Evolutionary conservation across 441 rosid species (phyloP), one percentile per base, ranked within the genome.

Genomic region (Macaranga tanarius): DNA sequence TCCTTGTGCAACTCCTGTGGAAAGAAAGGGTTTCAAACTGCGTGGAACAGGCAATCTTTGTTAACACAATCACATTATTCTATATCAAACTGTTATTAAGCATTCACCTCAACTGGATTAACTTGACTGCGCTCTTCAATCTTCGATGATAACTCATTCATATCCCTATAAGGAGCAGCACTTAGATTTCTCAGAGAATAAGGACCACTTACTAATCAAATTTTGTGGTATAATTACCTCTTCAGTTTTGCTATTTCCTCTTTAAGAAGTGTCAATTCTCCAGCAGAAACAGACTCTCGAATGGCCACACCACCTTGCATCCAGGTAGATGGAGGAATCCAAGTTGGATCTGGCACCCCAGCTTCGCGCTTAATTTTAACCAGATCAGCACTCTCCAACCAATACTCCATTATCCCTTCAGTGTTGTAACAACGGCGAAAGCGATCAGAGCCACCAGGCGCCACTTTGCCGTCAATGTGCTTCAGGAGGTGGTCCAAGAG

Each of bases 391-490:
- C 83, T 87, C 82, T 94, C 97, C 40, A 94, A 81, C 99, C 99
- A 94, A 73, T 90, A 94, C 76, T 89, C 87, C 96, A 94, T 90
- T 22, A 76, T 70, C 51, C 97, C 98, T 34, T 85, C 83, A 0
- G 95, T 87, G 78, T 90, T 90, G 84, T 87, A 83, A 83, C 96
- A 90, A 66, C 98, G 90, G 74, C 96, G 86, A 79, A 90, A 92
- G 52, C 98, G 83, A 66, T 92, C 93, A 48, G 75, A 60, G 77
- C 96, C 97, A 63, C 90, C 88, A 13, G 97, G 96, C 11, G 97
- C 95, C 63, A 94, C 90, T 75, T 83, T 88, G 57, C 96, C 96
- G 75, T 89, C 96, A 40, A 90, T 83, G 79, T 94, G 95, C 95
- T 89, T 94, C 78, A 90, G 75, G 22, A 87, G 83, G 79, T 94